Evolutionary conservation across 805 yeast species (phyloP).

Genomic region (Gaillardinia entomophila): DNA sequence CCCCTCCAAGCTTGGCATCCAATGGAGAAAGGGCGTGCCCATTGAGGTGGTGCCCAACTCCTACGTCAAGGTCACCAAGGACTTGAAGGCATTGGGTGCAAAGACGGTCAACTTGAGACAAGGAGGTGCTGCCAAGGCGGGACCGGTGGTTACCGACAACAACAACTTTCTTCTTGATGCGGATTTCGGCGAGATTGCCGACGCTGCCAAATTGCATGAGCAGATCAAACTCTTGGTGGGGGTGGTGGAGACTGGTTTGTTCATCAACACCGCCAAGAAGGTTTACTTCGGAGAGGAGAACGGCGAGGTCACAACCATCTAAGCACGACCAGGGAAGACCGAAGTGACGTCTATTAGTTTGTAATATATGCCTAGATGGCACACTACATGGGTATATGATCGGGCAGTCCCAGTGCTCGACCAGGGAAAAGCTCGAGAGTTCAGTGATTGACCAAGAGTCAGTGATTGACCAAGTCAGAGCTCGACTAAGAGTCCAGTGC

Average conservation of each 20-base stretch:
- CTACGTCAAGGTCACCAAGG: constrained; percentile 65
- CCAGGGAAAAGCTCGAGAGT: too few species aligned
- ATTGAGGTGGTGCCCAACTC: constrained; percentile 92
- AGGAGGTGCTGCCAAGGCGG: constrained; percentile 91
- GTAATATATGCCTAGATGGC: too few species aligned
- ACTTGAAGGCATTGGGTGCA: constrained; percentile 62
- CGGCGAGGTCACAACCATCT: constrained; percentile 40
- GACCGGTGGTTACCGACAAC: constrained; percentile 94
- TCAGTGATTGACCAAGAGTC: too few species aligned
- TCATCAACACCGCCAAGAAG: constrained; percentile 64
- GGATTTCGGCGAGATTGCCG: constrained; percentile 71
- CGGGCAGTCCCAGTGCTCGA: too few species aligned
- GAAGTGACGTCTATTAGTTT: too few species aligned
- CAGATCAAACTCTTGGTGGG: constrained; percentile 76
- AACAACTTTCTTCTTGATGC: constrained; percentile 92
- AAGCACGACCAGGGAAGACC: too few species aligned
- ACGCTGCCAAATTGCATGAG: constrained; percentile 48
- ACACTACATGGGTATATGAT: too few species aligned
- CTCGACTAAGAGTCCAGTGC: not conserved
- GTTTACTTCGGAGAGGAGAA: constrained; percentile 87
- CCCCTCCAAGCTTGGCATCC: constrained; percentile 57
- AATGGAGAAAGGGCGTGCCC: constrained; percentile 91
- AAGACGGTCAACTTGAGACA: constrained; percentile 61
- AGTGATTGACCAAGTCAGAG: too few species aligned
- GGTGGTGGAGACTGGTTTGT: constrained; percentile 94